Evolutionary conservation across 2,329 filamentous ascomycete genomes (phyloP).

Genomic region (Paecilomyces sp.): DNA sequence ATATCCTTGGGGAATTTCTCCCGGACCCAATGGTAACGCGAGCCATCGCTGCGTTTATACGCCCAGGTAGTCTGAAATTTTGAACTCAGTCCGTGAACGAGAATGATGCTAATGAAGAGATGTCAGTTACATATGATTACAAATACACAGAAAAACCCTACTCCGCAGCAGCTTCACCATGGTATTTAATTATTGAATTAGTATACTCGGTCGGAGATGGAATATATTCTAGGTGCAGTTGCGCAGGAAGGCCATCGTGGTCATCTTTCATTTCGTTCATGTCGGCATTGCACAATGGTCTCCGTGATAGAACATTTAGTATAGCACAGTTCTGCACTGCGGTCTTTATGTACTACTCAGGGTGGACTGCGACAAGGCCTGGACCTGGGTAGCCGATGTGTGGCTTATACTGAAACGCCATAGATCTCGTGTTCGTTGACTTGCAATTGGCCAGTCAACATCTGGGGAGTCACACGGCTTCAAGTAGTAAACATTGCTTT

Average conservation of each 20-base stretch:
- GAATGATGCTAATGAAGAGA: background rate
- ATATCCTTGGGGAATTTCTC: background rate
- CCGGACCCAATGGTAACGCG: background rate
- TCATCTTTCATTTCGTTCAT: background rate
- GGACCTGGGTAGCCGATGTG: background rate
- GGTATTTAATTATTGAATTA: background rate
- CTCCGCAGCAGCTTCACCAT: background rate
- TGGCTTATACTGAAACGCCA: background rate
- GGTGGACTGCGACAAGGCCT: background rate
- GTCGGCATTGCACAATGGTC: background rate
- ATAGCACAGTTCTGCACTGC: too few relatives aligned
- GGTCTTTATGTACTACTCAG: background rate
- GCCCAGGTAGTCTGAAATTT: background rate
- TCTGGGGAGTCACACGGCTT: background rate
- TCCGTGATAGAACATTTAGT: background rate
- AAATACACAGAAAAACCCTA: background rate
- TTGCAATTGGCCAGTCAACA: background rate
- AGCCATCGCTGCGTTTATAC: background rate
- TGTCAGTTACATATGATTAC: background rate
- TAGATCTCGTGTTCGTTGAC: background rate
- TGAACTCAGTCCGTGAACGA: background rate
- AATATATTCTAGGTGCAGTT: background rate
- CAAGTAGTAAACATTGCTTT: background rate
- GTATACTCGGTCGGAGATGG: background rate
- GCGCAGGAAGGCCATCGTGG: background rate